Percentiles rank a stretch among this genome's conserved stretches.
These are phyloP conservation scores for Claviceps africana DNA, from an alignment of 2,329 filamentous ascomycete species.

Conservation along the genomic window DNA sequence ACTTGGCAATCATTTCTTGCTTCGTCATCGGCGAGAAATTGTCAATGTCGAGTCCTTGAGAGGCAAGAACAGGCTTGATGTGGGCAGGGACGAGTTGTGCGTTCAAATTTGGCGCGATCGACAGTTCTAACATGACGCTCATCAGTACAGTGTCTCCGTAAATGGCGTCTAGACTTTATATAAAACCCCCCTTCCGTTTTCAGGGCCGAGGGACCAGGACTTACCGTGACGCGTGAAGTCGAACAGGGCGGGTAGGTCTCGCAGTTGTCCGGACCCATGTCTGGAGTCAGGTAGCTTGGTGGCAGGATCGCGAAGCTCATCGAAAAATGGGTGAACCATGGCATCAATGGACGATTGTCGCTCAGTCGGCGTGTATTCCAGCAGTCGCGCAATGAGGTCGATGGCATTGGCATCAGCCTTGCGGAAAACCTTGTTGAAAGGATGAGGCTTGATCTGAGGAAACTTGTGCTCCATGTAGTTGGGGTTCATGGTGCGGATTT, in stretches of 20 bases:
- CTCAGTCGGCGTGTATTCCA: slow-evolving; percentile 96
- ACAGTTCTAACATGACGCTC: slow-evolving; percentile 54
- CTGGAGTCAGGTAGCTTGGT: slow-evolving; percentile 90
- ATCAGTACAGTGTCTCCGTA: neutral
- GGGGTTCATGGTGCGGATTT: slow-evolving; percentile 99
- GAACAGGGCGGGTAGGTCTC: slow-evolving; percentile 78
- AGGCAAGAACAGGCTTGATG: slow-evolving; percentile 57
- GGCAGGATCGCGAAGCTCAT: slow-evolving; percentile 82
- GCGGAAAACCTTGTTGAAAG: slow-evolving; percentile 97
- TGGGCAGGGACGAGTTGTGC: slow-evolving; percentile 75
- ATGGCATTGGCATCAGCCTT: slow-evolving; percentile 90
- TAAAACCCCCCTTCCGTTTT: neutral
- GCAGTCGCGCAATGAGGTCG: slow-evolving; percentile 79
- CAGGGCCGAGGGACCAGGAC: slow-evolving; percentile 16
- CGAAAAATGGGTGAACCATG: slow-evolving; percentile 98
- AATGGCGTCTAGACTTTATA: neutral
- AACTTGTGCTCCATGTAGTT: slow-evolving; percentile 99
- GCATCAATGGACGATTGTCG: slow-evolving; percentile 85
- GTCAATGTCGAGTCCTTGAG: slow-evolving; percentile 79
- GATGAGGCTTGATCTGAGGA: slow-evolving; percentile 97
- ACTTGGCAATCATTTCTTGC: slow-evolving; percentile 92
- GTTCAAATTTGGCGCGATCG: slow-evolving; percentile 84
- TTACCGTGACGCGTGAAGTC: slow-evolving; percentile 89
- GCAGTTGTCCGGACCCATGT: slow-evolving; percentile 64
- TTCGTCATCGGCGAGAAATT: slow-evolving; percentile 83